Percentiles rank a stretch among this genome's conserved stretches.
These are phyloP conservation scores for Chlamydomonas applanata DNA, from an alignment of 139 green algal species.

Conservation along the genomic window DNA sequence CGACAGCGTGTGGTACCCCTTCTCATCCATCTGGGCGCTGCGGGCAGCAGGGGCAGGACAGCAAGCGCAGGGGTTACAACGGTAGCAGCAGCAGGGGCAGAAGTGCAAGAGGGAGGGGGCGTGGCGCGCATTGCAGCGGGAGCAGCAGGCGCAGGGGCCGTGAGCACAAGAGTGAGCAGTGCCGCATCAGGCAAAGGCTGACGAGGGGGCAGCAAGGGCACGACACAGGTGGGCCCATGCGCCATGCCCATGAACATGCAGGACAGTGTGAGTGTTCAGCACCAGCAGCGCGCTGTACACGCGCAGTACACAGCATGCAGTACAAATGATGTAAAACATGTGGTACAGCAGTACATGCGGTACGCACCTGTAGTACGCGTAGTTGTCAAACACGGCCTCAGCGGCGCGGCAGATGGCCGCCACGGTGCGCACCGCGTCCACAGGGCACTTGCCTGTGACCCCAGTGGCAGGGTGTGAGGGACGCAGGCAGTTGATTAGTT, in stretches of 20 bases:
- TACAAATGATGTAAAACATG: background rate
- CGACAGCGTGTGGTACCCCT: slow-evolving; percentile 37
- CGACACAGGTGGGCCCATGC: too few relatives aligned
- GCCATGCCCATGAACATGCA: too few relatives aligned
- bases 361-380: background rate
- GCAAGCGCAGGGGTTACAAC: too few relatives aligned
- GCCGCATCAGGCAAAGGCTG: too few relatives aligned
- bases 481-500: too few relatives aligned
- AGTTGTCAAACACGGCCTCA: slow-evolving; percentile 16
- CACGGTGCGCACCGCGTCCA: slow-evolving; percentile 38
- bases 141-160: too few relatives aligned
- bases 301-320: too few relatives aligned
- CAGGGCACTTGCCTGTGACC: slow-evolving; percentile 8
- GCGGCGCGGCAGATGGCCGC: slow-evolving; percentile 48
- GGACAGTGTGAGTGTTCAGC: background rate
- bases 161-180: too few relatives aligned
- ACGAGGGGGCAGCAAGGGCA: too few relatives aligned
- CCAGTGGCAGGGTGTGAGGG: background rate
- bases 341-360: too few relatives aligned
- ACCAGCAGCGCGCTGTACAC: too few relatives aligned
- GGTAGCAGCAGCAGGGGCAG: too few relatives aligned
- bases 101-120: background rate
- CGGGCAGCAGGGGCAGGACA: background rate
- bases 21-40: slow-evolving; percentile 32
- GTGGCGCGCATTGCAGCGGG: background rate